phyloP scores from a whole-genome alignment of 768 basidiomycete species.

The Thelephora aurantiotincta region DNA sequence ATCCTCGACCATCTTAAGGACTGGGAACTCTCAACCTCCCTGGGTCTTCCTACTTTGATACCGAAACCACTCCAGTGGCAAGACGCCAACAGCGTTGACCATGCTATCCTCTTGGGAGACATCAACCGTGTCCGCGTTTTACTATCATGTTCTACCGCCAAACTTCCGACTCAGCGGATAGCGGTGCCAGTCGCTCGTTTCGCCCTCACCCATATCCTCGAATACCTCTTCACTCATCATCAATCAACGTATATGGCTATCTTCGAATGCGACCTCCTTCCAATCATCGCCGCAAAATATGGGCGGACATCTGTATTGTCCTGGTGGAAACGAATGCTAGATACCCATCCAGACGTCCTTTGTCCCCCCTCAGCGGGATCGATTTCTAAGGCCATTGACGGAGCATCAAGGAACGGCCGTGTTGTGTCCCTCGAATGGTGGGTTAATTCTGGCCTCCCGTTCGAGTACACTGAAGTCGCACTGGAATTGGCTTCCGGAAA shows the following conservation, averaged over 20 bases:
- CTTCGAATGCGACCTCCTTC: conserved; percentile 57
- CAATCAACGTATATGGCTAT: conserved; percentile 47
- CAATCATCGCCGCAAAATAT: conserved; percentile 63
- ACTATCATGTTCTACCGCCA: conserved; percentile 30
- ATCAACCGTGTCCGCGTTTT: conserved; percentile 41
- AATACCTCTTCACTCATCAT: conserved; percentile 55
- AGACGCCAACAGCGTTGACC: conserved; percentile 53
- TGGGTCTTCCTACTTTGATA: conserved; percentile 60
- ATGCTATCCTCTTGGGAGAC: conserved; percentile 55
- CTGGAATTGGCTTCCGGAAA: conserved; percentile 70
- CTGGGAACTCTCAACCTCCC: conserved; percentile 73
- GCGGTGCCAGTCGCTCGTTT: conserved; percentile 57
- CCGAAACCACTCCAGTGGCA: conserved; percentile 57
- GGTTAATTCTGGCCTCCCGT: conserved; percentile 44
- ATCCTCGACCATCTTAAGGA: conserved; percentile 70
- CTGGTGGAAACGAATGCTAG: conserved; percentile 67
- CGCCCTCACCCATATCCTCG: conserved; percentile 61
- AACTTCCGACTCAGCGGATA: conserved; percentile 57
- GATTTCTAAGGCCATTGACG: conserved; percentile 60
- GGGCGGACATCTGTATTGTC: conserved; percentile 59
- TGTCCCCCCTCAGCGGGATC: conserved; percentile 38
- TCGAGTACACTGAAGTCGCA: conserved; percentile 70
- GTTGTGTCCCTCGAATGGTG: conserved; percentile 74
- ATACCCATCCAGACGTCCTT: conserved; percentile 46
- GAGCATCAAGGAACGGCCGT: conserved; percentile 66